Evolutionary conservation across 805 yeast genomes (phyloP), one percentile per base, ranked within the genome.

Genomic region (Kuraishia ogatae): DNA sequence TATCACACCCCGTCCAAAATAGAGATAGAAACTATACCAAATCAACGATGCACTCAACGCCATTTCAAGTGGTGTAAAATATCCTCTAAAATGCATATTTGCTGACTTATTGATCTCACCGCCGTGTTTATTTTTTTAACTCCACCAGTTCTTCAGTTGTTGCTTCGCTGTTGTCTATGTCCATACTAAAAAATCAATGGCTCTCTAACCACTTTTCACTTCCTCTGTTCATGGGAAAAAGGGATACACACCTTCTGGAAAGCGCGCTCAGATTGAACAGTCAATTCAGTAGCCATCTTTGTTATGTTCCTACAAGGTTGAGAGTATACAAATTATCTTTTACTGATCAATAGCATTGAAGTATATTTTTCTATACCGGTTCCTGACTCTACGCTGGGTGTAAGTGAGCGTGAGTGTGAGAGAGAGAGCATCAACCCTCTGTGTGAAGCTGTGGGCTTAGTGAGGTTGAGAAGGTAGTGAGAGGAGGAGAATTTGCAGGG

Each of bases 191-290:
- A 35, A 35, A 35, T 13, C 15, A 17, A 13, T 15, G 43, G 7
- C n/a, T 35, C 43, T 15, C 7, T 35, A 35, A 35, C 29, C 10
- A 26, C 43, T 35, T 35, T 35, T 35, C 43, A 35, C 2, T 17
- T 35, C n/a, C 43, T 35, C 43, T 8, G 3, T 15, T 35, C 6
- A 8, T 35, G 43, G 15, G 7, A 11, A 35, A 28, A 28, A 28
- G 11, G 35, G 35, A 47, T 43, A 79, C 96, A 77, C 83, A 89
- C 96, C 96, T 94, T 94, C 87, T 94, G 99, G 97, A 87, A 94
- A 91, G 99, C 99, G 83, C 96, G 93, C 87, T 94, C 99, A 77
- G 97, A 88, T 87, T 94, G 99, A 84, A 94, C 99, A 79, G 97
- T 93, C 84, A 94, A 90, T 87, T 94, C 99, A 81, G 98, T 88